These are phyloP conservation scores for Cyberlindnera maclurae DNA, from an alignment of 805 yeast genomes.

Conservation along the genomic window DNA sequence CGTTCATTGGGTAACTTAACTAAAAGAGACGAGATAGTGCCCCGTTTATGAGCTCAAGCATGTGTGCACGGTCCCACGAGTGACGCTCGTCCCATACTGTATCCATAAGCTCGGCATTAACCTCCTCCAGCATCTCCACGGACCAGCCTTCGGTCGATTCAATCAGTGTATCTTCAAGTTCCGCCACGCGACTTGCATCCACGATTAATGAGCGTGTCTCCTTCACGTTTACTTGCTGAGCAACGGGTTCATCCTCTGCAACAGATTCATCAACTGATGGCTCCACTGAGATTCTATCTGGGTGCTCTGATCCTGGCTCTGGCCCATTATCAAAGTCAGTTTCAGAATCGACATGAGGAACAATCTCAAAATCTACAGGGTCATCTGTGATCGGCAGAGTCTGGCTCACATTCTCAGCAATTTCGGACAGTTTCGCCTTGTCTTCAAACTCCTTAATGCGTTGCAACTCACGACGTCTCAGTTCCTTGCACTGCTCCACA, in stretches of 20 bases:
- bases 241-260: neutral
- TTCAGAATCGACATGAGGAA: neutral
- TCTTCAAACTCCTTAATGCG: constrained; percentile 28
- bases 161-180: constrained; percentile 29
- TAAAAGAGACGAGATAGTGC: neutral
- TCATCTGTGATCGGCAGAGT: neutral
- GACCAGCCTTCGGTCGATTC: constrained; percentile 32
- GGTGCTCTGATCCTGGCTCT: constrained; percentile 2
- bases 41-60: constrained; percentile 7
- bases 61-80: constrained; percentile 38
- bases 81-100: constrained; percentile 63
- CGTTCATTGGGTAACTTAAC: constrained; percentile 4
- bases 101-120: constrained; percentile 65
- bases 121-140: constrained; percentile 53
- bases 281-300: constrained; percentile 4
- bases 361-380: neutral
- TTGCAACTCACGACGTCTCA: constrained; percentile 56
- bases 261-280: constrained; percentile 8
- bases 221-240: no score
- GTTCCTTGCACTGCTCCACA: constrained; percentile 64
- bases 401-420: neutral
- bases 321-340: neutral
- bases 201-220: no score
- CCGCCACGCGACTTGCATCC: neutral
- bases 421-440: neutral